These are phyloP conservation scores for Ogataea nonfermentans DNA, from an alignment of 805 yeast species.

Conservation along the genomic window DNA sequence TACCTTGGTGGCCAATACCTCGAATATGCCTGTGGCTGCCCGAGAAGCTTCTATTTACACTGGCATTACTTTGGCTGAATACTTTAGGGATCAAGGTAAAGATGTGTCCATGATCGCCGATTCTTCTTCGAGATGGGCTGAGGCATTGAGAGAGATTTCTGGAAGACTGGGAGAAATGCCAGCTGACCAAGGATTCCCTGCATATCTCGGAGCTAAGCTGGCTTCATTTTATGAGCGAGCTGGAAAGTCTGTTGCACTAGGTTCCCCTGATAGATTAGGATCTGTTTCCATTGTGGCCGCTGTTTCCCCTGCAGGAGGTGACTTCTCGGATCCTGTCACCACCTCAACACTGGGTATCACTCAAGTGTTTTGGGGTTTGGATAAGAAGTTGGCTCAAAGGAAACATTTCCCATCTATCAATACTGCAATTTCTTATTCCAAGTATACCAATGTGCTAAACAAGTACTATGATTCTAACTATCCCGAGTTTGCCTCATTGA, in stretches of 20 bases:
- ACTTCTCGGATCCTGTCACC: conserved; percentile 99
- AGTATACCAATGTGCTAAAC: conserved; percentile 84
- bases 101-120: conserved; percentile 99
- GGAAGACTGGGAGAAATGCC: conserved; percentile 99
- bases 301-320: conserved; percentile 99
- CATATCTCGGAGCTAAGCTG: conserved; percentile 96
- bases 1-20: conserved; percentile 95
- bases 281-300: conserved; percentile 99
- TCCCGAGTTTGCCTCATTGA: conserved; percentile 87
- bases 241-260: conserved; percentile 92
- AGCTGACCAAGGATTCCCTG: conserved; percentile 99
- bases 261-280: conserved; percentile 95
- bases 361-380: conserved; percentile 99
- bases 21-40: conserved; percentile 99
- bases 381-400: conserved; percentile 98
- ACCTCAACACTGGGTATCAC: conserved; percentile 98
- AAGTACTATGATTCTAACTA: conserved; percentile 81
- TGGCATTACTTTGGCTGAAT: conserved; percentile 97
- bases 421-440: conserved; percentile 94
- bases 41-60: conserved; percentile 99
- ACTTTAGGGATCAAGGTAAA: conserved; percentile 99
- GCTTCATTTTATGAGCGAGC: conserved; percentile 99
- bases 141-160: conserved; percentile 98
- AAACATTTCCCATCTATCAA: conserved; percentile 99
- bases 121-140: conserved; percentile 99